These are phyloP conservation scores for Microdochium trichocladiopsis DNA, from an alignment of 2,329 filamentous ascomycete genomes.

Conservation along the genomic window DNA sequence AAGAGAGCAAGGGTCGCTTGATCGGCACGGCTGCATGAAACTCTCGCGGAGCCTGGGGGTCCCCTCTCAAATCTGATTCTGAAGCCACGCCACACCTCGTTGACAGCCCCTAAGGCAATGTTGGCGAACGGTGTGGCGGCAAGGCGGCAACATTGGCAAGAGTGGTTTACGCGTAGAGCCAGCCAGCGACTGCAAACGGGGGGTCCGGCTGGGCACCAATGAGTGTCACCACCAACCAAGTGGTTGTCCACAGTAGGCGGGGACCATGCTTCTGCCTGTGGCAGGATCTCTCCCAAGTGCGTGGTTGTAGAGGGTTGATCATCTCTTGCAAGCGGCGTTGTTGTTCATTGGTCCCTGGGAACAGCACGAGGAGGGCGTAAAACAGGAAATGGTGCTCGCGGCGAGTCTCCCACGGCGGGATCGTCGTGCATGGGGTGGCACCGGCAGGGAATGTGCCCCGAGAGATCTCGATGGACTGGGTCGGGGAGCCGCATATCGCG, in stretches of 20 bases:
- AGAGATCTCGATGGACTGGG: background rate
- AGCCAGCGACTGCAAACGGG: background rate
- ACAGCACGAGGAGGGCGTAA: background rate
- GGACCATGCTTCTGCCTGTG: background rate
- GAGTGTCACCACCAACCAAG: background rate
- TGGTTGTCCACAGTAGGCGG: background rate
- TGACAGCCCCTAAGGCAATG: background rate
- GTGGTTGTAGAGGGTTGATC: too few species aligned
- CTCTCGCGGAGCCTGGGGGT: background rate
- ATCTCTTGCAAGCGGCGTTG: too few species aligned
- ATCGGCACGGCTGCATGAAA: background rate
- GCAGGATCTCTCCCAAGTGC: too few species aligned
- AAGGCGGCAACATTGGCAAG: too few species aligned
- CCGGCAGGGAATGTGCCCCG: background rate
- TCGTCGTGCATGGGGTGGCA: background rate
- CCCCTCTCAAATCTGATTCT: background rate
- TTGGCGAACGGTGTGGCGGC: background rate
- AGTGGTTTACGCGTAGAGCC: background rate
- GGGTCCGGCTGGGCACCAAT: background rate
- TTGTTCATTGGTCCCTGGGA: too few species aligned
- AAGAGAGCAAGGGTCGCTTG: background rate
- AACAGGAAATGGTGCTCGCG: background rate
- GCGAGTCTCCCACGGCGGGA: background rate
- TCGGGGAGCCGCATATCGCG: background rate
- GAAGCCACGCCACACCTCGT: background rate